phyloP scores from a whole-genome alignment of 1,284 basidiomycete genomes.

The Trametes versicolor region DNA sequence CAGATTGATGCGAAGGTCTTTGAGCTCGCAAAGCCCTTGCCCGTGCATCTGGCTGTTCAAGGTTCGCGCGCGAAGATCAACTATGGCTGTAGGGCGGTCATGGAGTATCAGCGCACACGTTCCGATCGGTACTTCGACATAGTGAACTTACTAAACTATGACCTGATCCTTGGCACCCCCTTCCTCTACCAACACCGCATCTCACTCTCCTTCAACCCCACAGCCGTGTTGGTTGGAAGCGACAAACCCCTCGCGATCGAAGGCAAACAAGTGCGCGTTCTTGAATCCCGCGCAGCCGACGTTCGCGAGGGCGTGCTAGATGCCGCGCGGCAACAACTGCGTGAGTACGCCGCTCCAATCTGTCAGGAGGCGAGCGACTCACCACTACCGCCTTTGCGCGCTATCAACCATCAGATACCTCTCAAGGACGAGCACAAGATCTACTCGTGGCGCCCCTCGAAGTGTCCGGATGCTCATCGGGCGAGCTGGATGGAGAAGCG shows the following conservation, averaged over 20 bases:
- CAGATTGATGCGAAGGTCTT: slow-evolving; percentile 38
- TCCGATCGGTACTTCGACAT: slow-evolving; percentile 46
- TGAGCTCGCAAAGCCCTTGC: slow-evolving; percentile 39
- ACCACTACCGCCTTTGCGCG: slow-evolving; percentile 44
- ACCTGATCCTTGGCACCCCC: slow-evolving; percentile 42
- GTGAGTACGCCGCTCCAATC: slow-evolving; percentile 2
- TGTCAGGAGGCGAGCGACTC: slow-evolving; percentile 7
- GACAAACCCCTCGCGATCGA: slow-evolving; percentile 26
- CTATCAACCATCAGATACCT: slow-evolving; percentile 51
- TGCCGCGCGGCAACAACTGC: slow-evolving; percentile 2
- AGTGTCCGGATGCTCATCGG: slow-evolving; percentile 5
- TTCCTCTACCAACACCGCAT: slow-evolving; percentile 40
- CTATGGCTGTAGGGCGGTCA: slow-evolving; percentile 17
- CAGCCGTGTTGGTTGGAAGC: slow-evolving; percentile 34
- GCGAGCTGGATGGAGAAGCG: slow-evolving; percentile 12
- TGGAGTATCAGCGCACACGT: slow-evolving; percentile 46
- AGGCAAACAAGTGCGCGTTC: slow-evolving; percentile 30
- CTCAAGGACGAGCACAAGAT: slow-evolving; percentile 46
- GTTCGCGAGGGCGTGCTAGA: neutral
- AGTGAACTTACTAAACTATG: slow-evolving; percentile 41
- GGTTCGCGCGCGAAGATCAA: slow-evolving; percentile 41
- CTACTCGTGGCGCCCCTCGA: slow-evolving; percentile 44
- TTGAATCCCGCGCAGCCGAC: slow-evolving; percentile 32
- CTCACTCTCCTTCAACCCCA: slow-evolving; percentile 35
- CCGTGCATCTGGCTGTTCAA: slow-evolving; percentile 44